Conservation (phyloP, 2,329 filamentous ascomycete species). For the Scortechinia acanthostroma region DNA sequence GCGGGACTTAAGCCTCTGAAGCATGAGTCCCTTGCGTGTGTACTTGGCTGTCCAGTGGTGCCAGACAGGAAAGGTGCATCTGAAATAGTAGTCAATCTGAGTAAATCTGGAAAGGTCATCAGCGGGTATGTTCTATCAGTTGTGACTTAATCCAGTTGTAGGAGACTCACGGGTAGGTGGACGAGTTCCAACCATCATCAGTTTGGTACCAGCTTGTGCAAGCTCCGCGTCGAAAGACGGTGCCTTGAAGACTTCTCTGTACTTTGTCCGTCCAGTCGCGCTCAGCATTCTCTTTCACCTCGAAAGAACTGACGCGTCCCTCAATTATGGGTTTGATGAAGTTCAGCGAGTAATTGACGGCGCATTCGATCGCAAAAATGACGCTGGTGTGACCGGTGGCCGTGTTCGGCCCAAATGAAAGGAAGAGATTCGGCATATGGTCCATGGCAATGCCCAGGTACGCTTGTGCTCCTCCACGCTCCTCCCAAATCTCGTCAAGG, state of each 20-base stretch:
- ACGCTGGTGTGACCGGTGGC: slow-evolving; percentile 48
- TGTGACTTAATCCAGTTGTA: background rate
- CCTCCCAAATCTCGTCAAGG: slow-evolving; percentile 41
- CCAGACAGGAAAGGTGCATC: slow-evolving; percentile 43
- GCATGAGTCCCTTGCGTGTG: slow-evolving; percentile 31
- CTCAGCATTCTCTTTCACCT: slow-evolving; percentile 38
- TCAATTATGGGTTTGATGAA: slow-evolving; percentile 42
- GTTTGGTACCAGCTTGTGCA: slow-evolving; percentile 40
- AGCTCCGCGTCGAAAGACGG: slow-evolving; percentile 34
- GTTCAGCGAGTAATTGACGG: slow-evolving; percentile 42
- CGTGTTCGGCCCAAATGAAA: slow-evolving; percentile 50
- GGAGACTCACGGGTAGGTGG: slow-evolving; percentile 29
- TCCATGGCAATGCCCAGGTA: slow-evolving; percentile 50
- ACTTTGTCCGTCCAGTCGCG: slow-evolving; percentile 34
- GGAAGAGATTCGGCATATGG: slow-evolving; percentile 51
- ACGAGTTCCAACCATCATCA: slow-evolving; percentile 36
- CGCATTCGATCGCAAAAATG: slow-evolving; percentile 47
- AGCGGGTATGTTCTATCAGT: slow-evolving; percentile 5
- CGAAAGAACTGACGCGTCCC: slow-evolving; percentile 31
- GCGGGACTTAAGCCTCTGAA: background rate
- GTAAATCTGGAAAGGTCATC: slow-evolving; percentile 23
- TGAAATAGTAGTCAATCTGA: slow-evolving; percentile 38
- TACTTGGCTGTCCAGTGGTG: slow-evolving; percentile 42
- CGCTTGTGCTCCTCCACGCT: slow-evolving; percentile 45
- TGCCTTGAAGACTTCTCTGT: slow-evolving; percentile 32